Evolutionary conservation across 164 flowering plant genomes (phyloP).

Genomic region (Vitis rupestris): DNA sequence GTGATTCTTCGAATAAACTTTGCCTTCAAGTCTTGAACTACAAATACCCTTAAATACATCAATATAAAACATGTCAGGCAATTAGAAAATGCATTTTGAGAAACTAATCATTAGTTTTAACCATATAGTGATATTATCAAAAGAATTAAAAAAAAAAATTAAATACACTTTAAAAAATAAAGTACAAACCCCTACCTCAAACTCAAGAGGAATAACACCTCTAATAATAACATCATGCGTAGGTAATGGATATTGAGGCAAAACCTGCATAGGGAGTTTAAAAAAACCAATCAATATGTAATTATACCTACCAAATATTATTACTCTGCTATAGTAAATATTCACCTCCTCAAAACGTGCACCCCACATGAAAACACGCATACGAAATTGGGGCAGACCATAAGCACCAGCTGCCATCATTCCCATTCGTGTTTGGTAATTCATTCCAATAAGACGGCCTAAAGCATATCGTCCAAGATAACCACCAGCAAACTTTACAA

Average conservation of each 20-base stretch:
- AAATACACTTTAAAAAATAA: background rate
- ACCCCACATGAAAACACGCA: constrained; percentile 89
- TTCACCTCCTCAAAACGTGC: constrained; percentile 58
- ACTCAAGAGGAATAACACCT: constrained; percentile 52
- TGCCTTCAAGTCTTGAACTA: no score
- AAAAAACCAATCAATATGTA: no score
- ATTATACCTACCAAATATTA: background rate
- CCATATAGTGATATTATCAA: no score
- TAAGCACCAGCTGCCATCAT: constrained; percentile 84
- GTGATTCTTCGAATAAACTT: no score
- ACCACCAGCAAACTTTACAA: constrained; percentile 58
- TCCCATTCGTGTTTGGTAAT: constrained; percentile 78
- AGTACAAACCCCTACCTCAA: constrained; percentile 50
- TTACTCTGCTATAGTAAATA: background rate
- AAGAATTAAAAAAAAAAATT: no score
- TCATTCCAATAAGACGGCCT: constrained; percentile 55
- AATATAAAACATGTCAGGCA: no score
- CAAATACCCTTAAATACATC: background rate
- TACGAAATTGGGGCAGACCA: constrained; percentile 83
- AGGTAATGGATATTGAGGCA: constrained; percentile 82
- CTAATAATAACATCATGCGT: constrained; percentile 67
- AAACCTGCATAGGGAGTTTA: constrained; percentile 32
- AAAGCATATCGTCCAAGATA: constrained; percentile 74
- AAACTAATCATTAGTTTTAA: no score
- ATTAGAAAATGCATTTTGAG: no score